phyloP scores from a whole-genome alignment of 805 yeast species.

The Myxozyma udenii region DNA sequence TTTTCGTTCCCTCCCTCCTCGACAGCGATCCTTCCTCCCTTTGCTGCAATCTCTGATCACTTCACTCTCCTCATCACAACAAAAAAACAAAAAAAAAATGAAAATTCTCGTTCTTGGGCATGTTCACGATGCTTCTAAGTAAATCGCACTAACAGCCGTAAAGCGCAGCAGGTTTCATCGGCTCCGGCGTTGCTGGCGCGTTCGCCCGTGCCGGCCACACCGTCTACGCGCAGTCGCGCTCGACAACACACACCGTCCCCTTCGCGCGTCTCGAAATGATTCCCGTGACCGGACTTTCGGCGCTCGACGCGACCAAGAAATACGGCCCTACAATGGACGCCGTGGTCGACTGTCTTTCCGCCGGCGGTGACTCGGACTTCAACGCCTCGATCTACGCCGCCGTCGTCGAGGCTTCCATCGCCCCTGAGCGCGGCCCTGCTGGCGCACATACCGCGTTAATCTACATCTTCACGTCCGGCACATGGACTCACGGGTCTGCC shows the following conservation, averaged over 20 bases:
- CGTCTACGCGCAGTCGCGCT: slow-evolving; percentile 14
- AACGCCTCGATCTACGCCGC: slow-evolving; percentile 7
- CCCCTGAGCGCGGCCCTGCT: neutral
- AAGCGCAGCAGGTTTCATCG: slow-evolving; percentile 18
- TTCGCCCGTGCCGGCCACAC: slow-evolving; percentile 14
- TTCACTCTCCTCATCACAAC: no score
- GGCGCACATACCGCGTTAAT: slow-evolving; percentile 4
- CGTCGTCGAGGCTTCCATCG: slow-evolving; percentile 2
- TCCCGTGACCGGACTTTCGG: slow-evolving; percentile 12
- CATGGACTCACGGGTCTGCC: slow-evolving; percentile 17
- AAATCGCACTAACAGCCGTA: neutral
- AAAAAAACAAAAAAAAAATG: no score
- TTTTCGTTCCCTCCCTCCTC: no score
- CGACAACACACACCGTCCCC: neutral
- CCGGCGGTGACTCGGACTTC: slow-evolving; percentile 2
- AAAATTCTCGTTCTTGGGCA: slow-evolving; percentile 16
- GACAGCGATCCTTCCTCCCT: no score
- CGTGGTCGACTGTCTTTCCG: slow-evolving; percentile 8
- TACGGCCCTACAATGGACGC: slow-evolving; percentile 12
- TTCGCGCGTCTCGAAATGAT: slow-evolving; percentile 8
- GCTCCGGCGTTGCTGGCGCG: slow-evolving; percentile 11
- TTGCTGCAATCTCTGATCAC: no score
- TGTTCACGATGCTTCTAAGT: no score
- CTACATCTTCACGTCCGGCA: slow-evolving; percentile 15
- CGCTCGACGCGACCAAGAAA: neutral